A percentile compares a stretch with the other conserved stretches of the same genome.
Conservation (phyloP, 2,329 filamentous ascomycete species). For the Aspergillus calidoustus region DNA sequence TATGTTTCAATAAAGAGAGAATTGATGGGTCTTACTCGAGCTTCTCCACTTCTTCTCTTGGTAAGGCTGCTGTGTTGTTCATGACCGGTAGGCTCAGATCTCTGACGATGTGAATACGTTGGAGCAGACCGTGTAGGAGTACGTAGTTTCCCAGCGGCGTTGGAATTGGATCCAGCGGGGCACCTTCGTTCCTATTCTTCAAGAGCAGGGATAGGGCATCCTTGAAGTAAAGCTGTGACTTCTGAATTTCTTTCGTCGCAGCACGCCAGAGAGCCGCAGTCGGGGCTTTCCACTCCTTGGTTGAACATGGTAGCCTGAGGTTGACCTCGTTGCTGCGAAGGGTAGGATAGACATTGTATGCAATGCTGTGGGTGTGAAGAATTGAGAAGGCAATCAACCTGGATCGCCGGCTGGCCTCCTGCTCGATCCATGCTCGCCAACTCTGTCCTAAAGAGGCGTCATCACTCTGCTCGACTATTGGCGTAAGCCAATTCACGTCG, state of each 20-base stretch:
- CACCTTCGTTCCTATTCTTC: conserved; percentile 31
- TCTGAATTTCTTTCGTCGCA: conserved; percentile 31
- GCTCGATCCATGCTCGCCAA: conserved; percentile 44
- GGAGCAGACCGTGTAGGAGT: conserved; percentile 71
- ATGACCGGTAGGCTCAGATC: conserved; percentile 38
- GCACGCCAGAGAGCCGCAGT: conserved; percentile 39
- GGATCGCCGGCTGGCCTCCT: conserved; percentile 41
- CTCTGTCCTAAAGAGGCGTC: conserved; percentile 19
- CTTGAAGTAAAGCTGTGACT: conserved; percentile 40
- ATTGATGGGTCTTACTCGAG: conserved; percentile 31
- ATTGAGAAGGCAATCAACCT: conserved; percentile 45
- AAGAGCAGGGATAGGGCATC: conserved; percentile 39
- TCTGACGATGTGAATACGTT: conserved; percentile 60
- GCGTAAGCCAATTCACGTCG: conserved; percentile 30
- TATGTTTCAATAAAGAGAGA: not conserved
- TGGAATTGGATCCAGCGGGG: conserved; percentile 35
- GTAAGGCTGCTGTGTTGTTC: conserved; percentile 35
- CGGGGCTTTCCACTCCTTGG: conserved; percentile 40
- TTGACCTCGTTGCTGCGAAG: conserved; percentile 44
- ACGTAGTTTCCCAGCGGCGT: conserved; percentile 69
- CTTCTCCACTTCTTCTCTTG: conserved; percentile 41
- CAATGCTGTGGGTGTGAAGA: conserved; percentile 44
- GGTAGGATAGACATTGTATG: conserved; percentile 45
- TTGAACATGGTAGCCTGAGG: conserved; percentile 44
- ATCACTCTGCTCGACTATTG: conserved; percentile 11